Evolutionary conservation across 331 rosid genomes (phyloP).

Genomic region (Dryas integrifolia): DNA sequence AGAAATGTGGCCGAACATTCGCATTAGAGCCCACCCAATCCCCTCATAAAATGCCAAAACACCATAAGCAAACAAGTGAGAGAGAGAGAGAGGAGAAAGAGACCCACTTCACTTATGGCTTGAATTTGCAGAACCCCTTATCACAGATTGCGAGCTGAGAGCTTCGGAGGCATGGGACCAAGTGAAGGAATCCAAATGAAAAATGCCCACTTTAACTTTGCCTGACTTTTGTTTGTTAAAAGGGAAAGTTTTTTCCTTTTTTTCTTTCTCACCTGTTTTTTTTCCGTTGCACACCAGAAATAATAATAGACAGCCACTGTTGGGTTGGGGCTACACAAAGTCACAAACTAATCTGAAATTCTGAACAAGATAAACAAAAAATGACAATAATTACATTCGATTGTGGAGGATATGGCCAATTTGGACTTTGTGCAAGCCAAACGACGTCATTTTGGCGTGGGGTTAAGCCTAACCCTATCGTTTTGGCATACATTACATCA

Average conservation of each 20-base stretch:
- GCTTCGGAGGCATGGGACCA: slow-evolving; percentile 30
- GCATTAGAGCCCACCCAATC: slow-evolving; percentile 40
- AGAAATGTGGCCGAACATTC: slow-evolving; percentile 36
- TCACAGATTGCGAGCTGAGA: slow-evolving; percentile 24
- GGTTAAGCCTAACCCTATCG: not conserved
- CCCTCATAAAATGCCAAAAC: slow-evolving; percentile 35
- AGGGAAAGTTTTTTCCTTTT: slow-evolving; percentile 42
- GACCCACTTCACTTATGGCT: slow-evolving; percentile 32
- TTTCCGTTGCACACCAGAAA: slow-evolving; percentile 31
- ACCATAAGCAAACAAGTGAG: slow-evolving; percentile 26
- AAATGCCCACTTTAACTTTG: slow-evolving; percentile 39
- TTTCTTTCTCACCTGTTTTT: not conserved
- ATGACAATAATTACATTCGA: not conserved
- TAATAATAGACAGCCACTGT: slow-evolving; percentile 8
- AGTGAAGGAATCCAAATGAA: slow-evolving; percentile 42
- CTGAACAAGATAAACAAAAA: not conserved
- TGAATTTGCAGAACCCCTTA: slow-evolving; percentile 36
- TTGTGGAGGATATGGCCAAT: not conserved
- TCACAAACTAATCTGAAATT: not conserved
- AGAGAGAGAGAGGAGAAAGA: slow-evolving; percentile 11
- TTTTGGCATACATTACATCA: not conserved
- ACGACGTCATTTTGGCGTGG: slow-evolving; percentile 4
- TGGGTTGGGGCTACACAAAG: not conserved
- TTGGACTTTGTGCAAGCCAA: slow-evolving; percentile 1
- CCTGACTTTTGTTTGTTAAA: slow-evolving; percentile 38